Conservation (phyloP, 176 grass and related monocot species). For the Musa acuminata region DNA sequence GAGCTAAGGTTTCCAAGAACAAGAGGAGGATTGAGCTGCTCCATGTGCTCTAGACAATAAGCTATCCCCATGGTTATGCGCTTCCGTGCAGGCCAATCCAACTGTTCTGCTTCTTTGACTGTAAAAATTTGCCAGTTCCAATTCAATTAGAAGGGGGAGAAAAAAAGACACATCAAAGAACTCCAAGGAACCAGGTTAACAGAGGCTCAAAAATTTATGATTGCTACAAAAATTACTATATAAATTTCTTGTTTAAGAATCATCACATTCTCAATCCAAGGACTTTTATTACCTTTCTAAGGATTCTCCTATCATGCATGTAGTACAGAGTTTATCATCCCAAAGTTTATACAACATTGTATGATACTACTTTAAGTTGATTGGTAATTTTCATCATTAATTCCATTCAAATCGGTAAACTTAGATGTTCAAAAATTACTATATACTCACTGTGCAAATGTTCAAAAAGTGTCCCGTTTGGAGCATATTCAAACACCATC, state of each 20-base stretch:
- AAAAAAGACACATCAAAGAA: not conserved
- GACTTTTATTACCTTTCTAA: no score
- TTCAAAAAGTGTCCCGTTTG: conserved; percentile 88
- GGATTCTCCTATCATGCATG: no score
- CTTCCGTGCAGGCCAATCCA: conserved; percentile 59
- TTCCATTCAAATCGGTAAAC: not conserved
- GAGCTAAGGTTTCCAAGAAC: conserved; percentile 40
- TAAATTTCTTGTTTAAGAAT: no score
- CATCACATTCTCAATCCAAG: no score
- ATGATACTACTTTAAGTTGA: no score
- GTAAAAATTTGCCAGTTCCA: conserved; percentile 1
- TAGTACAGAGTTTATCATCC: no score
- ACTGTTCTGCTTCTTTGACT: conserved; percentile 87
- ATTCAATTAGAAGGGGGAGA: not conserved
- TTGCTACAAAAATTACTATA: no score
- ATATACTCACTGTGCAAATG: conserved; percentile 74
- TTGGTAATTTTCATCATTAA: not conserved
- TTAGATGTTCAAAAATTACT: no score
- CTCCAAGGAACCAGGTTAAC: not conserved
- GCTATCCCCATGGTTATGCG: conserved; percentile 63
- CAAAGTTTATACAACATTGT: no score
- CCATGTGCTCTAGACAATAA: conserved; percentile 58
- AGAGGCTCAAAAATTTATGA: not conserved
- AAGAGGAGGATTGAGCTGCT: conserved; percentile 43
- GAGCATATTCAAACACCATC: conserved; percentile 85